These are phyloP conservation scores for Leccinum uliginosum DNA, from an alignment of 768 basidiomycete genomes.

Conservation along the genomic window DNA sequence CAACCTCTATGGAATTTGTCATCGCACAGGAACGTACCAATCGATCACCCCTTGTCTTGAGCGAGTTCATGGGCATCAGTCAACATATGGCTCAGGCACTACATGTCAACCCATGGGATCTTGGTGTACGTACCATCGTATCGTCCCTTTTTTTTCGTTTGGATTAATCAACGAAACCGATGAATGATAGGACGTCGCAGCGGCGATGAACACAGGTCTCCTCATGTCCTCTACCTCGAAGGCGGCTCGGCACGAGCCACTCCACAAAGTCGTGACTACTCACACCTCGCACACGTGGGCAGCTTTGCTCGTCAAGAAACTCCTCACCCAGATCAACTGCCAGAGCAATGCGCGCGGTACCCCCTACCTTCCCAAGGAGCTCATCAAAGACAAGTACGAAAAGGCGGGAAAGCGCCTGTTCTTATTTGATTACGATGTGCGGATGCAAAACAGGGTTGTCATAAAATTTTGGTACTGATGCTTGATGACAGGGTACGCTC, in stretches of 20 bases:
- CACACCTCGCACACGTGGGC: constrained; percentile 98
- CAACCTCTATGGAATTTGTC: constrained; percentile 96
- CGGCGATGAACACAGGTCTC: constrained; percentile 86
- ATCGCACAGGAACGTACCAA: constrained; percentile 87
- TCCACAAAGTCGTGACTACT: constrained; percentile 83
- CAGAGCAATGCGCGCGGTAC: constrained; percentile 80
- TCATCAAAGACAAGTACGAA: constrained; percentile 57
- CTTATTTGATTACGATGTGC: constrained; percentile 93
- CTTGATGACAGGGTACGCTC: constrained; percentile 70
- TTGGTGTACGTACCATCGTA: constrained; percentile 53
- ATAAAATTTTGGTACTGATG: neutral
- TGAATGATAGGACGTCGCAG: constrained; percentile 66
- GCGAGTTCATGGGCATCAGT: constrained; percentile 98
- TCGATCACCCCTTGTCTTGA: constrained; percentile 82
- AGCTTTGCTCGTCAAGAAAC: constrained; percentile 80
- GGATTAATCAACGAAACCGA: neutral
- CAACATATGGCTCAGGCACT: constrained; percentile 87
- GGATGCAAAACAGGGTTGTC: constrained; percentile 27
- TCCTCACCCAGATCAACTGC: constrained; percentile 74
- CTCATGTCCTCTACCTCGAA: constrained; percentile 79
- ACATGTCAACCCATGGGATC: constrained; percentile 94
- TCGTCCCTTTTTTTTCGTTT: neutral
- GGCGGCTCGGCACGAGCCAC: constrained; percentile 60
- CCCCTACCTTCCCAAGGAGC: constrained; percentile 69
- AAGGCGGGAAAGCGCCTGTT: constrained; percentile 79